Conservation (phyloP, 108 stramenopile genomes). For the Cyclostephanos tholiformis region DNA sequence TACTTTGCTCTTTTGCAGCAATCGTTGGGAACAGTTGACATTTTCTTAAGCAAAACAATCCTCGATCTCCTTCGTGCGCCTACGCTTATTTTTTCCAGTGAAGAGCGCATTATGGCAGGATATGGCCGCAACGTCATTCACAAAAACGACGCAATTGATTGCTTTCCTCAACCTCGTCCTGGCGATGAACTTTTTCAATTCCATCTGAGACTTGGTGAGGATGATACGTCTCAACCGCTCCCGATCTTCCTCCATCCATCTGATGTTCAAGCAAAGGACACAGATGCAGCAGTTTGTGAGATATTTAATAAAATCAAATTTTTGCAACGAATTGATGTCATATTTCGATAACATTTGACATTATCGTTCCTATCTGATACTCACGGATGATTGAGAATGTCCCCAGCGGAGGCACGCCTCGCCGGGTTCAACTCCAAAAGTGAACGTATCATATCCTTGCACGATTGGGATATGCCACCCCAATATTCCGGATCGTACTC, state of each 20-base stretch:
- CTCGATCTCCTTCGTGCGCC: neutral
- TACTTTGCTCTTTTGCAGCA: too few species aligned
- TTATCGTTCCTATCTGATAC: neutral
- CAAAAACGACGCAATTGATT: conserved; percentile 32
- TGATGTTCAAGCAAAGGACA: conserved; percentile 24
- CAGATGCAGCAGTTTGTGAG: conserved; percentile 16
- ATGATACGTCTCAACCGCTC: conserved; percentile 25
- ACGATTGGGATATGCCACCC: conserved; percentile 69
- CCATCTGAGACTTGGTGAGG: conserved; percentile 25
- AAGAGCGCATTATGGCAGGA: conserved; percentile 26
- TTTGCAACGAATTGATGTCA: neutral
- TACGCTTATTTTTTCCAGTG: conserved; percentile 30
- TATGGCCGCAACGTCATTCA: conserved; percentile 7
- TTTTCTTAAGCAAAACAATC: neutral
- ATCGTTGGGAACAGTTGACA: too few species aligned
- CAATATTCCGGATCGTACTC: conserved; percentile 81
- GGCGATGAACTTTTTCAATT: conserved; percentile 50
- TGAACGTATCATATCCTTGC: conserved; percentile 79
- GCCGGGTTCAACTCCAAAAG: conserved; percentile 68
- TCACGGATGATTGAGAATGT: conserved; percentile 52
- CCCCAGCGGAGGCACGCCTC: conserved; percentile 55
- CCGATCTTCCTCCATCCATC: conserved; percentile 52
- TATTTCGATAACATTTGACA: neutral
- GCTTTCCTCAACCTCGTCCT: conserved; percentile 52
- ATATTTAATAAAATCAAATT: neutral